phyloP scores from a whole-genome alignment of 2,329 filamentous ascomycete genomes.

The Penicillium sp. region DNA sequence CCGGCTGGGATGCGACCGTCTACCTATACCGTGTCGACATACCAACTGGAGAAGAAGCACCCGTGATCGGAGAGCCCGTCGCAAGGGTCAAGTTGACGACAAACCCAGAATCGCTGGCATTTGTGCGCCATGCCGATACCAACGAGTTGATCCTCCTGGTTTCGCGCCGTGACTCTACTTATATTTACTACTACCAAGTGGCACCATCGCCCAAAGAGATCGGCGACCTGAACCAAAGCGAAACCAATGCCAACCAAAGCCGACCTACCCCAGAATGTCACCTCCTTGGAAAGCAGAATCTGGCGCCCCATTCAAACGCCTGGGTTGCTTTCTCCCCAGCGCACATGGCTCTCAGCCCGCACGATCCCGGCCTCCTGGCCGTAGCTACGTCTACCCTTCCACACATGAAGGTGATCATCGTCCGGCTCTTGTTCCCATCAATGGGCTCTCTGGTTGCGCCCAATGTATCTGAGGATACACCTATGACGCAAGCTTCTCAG shows the following conservation, averaged over 20 bases:
- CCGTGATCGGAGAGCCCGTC: conserved; percentile 27
- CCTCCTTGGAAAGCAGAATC: conserved; percentile 57
- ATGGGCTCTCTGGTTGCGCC: conserved; percentile 15
- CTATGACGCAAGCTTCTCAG: conserved; percentile 51
- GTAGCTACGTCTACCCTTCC: conserved; percentile 61
- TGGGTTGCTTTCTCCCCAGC: conserved; percentile 64
- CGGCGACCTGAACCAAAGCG: not conserved
- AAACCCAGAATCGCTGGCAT: conserved; percentile 58
- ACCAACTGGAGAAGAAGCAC: conserved; percentile 4
- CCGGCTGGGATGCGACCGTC: conserved; percentile 61
- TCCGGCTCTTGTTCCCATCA: conserved; percentile 55
- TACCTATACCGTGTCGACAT: conserved; percentile 47
- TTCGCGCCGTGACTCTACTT: conserved; percentile 58
- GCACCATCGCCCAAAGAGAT: conserved; percentile 2
- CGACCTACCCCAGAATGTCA: conserved; percentile 25
- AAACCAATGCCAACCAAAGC: not conserved
- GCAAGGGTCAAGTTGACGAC: conserved; percentile 39
- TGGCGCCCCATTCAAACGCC: conserved; percentile 62
- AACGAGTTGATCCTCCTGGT: conserved; percentile 51
- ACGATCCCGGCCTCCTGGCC: conserved; percentile 55
- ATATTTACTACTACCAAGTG: conserved; percentile 55
- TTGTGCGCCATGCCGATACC: conserved; percentile 52
- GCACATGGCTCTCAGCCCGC: conserved; percentile 55
- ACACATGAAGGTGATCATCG: conserved; percentile 62
- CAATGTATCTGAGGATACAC: conserved; percentile 7